Percentiles rank a stretch among this genome's conserved stretches.
These are phyloP conservation scores for Kodamaea sp. DNA, from an alignment of 1,139 yeast species.

Conservation along the genomic window DNA sequence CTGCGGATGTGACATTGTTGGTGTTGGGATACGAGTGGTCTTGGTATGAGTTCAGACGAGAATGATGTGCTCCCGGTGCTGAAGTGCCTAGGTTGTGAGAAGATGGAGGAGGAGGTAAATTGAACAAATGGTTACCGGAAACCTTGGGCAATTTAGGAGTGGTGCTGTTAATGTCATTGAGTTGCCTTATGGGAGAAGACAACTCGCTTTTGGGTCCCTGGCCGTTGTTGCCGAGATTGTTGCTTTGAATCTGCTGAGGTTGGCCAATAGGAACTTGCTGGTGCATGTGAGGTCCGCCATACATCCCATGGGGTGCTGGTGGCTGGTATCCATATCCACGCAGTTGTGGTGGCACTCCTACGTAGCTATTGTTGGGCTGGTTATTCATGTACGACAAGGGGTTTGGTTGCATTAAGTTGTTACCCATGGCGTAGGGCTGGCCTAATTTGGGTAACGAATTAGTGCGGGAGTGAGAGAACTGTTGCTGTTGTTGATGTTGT, in stretches of 20 bases:
- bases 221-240: conserved; percentile 9
- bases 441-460: conserved; percentile 23
- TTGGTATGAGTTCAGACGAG: conserved; percentile 32
- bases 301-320: conserved; percentile 14
- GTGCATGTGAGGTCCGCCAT: conserved; percentile 16
- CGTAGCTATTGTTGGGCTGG: conserved; percentile 14
- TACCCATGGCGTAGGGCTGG: conserved; percentile 21
- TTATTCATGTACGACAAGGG: conserved; percentile 25
- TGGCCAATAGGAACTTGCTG: conserved; percentile 14
- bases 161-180: conserved; percentile 22
- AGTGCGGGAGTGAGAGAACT: conserved; percentile 17
- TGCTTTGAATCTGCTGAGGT: conserved; percentile 10
- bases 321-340: conserved; percentile 12
- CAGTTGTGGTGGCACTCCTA: conserved; percentile 8
- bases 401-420: conserved; percentile 24
- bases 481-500: conserved; percentile 21
- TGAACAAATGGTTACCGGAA: conserved; percentile 28
- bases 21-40: conserved; percentile 9
- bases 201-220: conserved; percentile 20
- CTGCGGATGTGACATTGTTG: conserved; percentile 10
- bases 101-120: conserved; percentile 40
- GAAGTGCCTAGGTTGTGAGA: conserved; percentile 13
- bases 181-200: conserved; percentile 39
- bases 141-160: conserved; percentile 44
- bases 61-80: conserved; percentile 20